phyloP scores from a whole-genome alignment of 345 rosid species.

The Laguncularia racemosa region DNA sequence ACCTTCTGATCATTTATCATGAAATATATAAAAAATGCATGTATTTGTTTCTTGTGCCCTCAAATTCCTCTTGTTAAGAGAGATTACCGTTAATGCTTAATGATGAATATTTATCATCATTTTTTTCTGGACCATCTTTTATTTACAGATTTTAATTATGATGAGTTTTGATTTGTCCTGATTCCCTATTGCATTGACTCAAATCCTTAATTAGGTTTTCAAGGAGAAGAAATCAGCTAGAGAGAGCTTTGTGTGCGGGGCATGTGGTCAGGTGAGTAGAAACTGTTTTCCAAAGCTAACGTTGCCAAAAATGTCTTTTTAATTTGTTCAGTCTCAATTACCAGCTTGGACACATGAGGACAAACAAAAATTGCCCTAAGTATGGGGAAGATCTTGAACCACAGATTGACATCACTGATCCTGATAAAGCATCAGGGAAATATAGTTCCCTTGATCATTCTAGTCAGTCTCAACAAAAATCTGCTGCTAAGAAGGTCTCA shows the following conservation, averaged over 20 bases:
- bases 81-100: too few species aligned
- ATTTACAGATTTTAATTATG: too few species aligned
- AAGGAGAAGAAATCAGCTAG: constrained; percentile 97
- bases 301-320: neutral
- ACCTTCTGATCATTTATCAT: too few species aligned
- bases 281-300: neutral
- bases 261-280: constrained; percentile 81
- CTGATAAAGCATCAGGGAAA: constrained; percentile 53
- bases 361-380: constrained; percentile 95
- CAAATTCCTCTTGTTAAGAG: too few species aligned
- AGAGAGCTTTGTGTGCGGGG: constrained; percentile 91
- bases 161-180: neutral
- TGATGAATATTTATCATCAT: too few species aligned
- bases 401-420: constrained; percentile 39
- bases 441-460: constrained; percentile 42
- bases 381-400: constrained; percentile 76
- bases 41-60: too few species aligned
- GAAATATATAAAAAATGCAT: too few species aligned
- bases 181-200: neutral
- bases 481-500: constrained; percentile 46
- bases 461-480: constrained; percentile 47
- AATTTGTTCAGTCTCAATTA: constrained; percentile 1
- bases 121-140: too few species aligned
- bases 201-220: constrained; percentile 33
- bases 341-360: constrained; percentile 99